phyloP scores from a whole-genome alignment of 768 basidiomycete genomes.

The Termitomyces sp. region DNA sequence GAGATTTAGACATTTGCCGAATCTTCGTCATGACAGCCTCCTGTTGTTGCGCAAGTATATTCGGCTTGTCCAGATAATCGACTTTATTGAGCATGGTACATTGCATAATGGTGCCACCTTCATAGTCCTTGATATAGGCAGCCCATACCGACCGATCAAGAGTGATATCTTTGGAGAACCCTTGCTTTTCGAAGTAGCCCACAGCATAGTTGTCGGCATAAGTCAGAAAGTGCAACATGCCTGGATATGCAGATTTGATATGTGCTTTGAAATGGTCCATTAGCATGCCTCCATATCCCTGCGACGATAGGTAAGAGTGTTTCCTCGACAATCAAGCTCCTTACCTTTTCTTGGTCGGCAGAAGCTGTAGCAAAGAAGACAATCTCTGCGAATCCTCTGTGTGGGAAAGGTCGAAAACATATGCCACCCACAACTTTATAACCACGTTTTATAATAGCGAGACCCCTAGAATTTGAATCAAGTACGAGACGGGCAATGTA shows the following conservation, averaged over 20 bases:
- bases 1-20: conserved; percentile 77
- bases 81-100: conserved; percentile 93
- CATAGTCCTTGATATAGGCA: conserved; percentile 99
- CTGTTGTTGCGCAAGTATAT: conserved; percentile 73
- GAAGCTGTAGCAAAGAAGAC: conserved; percentile 98
- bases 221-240: conserved; percentile 92
- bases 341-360: conserved; percentile 94
- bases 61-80: conserved; percentile 78
- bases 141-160: conserved; percentile 92
- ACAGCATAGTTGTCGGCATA: conserved; percentile 99
- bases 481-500: conserved; percentile 96
- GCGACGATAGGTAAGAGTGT: conserved; percentile 2
- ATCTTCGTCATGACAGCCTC: conserved; percentile 90
- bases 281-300: conserved; percentile 97
- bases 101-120: conserved; percentile 98
- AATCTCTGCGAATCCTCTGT: conserved; percentile 94
- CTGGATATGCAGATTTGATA: conserved; percentile 74
- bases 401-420: conserved; percentile 93
- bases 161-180: conserved; percentile 95
- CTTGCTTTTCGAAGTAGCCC: conserved; percentile 99
- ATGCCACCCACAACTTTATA: conserved; percentile 97
- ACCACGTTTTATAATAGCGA: conserved; percentile 94
- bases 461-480: conserved; percentile 84
- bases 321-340: conserved; percentile 6
- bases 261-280: conserved; percentile 99